Evolutionary conservation across 306 rosid genomes (phyloP), one percentile per base, ranked within the genome.

Genomic region (Begonia peltatifolia): DNA sequence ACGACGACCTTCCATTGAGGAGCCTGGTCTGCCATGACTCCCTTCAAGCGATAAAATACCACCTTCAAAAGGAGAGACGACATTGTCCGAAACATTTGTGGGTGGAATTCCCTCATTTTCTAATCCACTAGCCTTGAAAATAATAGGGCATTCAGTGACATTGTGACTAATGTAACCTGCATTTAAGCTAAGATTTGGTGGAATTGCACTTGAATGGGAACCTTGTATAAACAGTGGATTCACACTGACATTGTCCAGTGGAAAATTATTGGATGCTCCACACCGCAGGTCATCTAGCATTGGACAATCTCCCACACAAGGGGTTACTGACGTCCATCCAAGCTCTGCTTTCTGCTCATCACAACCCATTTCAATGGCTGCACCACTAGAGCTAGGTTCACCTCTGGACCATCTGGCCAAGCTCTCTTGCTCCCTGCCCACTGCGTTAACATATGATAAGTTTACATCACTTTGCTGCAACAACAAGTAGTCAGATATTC

Each of bases 381-480:
- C 15, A 60, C 63, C 74, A 59, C 94, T 65, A 57, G 95, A 86
- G 68, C 97, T 83, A 53, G 99, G 80, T 63, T 77, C 94, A 35
- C 95, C 94, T 53, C 81, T 63, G 76, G 86, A 81, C 96, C 99
- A 79, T 55, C 93, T 78, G 44, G 73, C 72, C 63, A 76, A 50
- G 74, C 64, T 77, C 53, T 66, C 87, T 64, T 78, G 72, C 15
- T 81, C 87, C 46, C 59, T 79, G 70, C 80, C 70, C 56, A 75
- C 54, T 30, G 92, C 62, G 59, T 61, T 83, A 58, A 71, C 67
- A 30, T 75, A 76, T 12, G 82, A 67, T 30, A 30, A 30, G 38
- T 30, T 30, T 30, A 30, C 38, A 30, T 30, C 38, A 7, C 38
- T 30, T 30, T 30, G 38, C 6, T 30, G 38, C 8, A 30, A 7